A percentile compares a stretch with the other conserved stretches of the same genome.
phyloP scores from a whole-genome alignment of 352 stramenopile species.

The Pythium dissotocum region DNA sequence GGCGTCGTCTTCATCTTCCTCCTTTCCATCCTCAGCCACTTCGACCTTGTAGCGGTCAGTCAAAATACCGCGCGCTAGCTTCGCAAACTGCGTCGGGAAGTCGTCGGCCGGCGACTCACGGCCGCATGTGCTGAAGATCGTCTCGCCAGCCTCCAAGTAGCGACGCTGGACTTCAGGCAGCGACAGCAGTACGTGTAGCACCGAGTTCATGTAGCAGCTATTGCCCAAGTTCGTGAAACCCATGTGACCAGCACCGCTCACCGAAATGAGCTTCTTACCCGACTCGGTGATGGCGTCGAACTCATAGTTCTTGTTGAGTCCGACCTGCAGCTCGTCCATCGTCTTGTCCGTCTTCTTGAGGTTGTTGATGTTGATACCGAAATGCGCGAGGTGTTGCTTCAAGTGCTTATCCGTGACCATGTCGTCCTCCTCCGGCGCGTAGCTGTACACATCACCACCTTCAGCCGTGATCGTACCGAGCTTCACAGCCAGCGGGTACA shows the following conservation, averaged over 20 bases:
- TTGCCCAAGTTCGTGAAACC: slow-evolving; percentile 99
- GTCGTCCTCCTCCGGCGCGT: slow-evolving; percentile 96
- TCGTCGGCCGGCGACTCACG: slow-evolving; percentile 46
- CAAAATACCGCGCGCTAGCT: slow-evolving; percentile 88
- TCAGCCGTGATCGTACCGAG: slow-evolving; percentile 96
- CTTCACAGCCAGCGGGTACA: slow-evolving; percentile 97
- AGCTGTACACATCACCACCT: slow-evolving; percentile 98
- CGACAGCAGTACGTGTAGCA: slow-evolving; percentile 93
- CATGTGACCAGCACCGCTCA: slow-evolving; percentile 91
- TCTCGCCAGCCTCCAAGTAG: slow-evolving; percentile 60
- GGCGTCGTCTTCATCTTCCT: slow-evolving; percentile 26
- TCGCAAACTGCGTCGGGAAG: slow-evolving; percentile 92
- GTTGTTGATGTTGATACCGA: slow-evolving; percentile 94
- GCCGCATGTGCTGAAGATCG: slow-evolving; percentile 51
- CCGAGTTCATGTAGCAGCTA: slow-evolving; percentile 99
- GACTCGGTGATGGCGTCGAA: slow-evolving; percentile 98
- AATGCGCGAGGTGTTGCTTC: slow-evolving; percentile 92
- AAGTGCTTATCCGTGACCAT: slow-evolving; percentile 97
- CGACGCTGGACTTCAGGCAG: slow-evolving; percentile 73
- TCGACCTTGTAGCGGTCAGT: slow-evolving; percentile 78
- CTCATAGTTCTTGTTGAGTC: slow-evolving; percentile 98
- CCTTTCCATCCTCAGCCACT: slow-evolving; percentile 23
- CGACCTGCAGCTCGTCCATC: slow-evolving; percentile 96
- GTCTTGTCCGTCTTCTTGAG: slow-evolving; percentile 98
- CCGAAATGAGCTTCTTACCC: slow-evolving; percentile 89